Base-by-base conservation (phyloP, 805 yeast species). In the Kazachstania taianensis region DNA sequence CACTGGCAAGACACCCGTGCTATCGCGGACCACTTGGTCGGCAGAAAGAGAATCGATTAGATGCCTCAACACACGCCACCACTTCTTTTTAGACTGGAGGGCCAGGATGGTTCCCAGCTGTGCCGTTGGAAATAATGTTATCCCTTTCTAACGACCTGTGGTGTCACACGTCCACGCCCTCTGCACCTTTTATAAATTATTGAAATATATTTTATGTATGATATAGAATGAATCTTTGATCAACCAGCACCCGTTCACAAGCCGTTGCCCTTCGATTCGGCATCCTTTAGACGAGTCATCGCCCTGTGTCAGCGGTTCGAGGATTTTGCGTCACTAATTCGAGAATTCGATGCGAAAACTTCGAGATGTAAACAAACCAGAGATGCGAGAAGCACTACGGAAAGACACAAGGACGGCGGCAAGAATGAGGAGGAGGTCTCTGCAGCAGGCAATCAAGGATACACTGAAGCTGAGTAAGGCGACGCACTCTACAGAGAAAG, bases 21-120 rank as follows among this genome's bases (percentile, higher is more conserved):
- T 33, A 73, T 83, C 54, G 82, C 89, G 39, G 94, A 86, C 64
- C 78, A 77, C 61, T 66, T 89, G 57, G 94, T 81, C 28, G 92
- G 89, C 27, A 75, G 94, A 61, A 69, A 56, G 48, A 54, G 55
- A 46, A 53, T 54, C 35, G 50, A 43, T 35, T 44, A 38, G 37
- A 25, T n/a, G 19, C 15, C n/a, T n/a, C n/a, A n/a, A n/a, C n/a
- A n/a, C n/a, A 18, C 17, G 16, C 25, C 19, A 28, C 19, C 20
- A 7, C 19, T 28, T 28, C 19, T 15, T n/a, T 28, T 15, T 10
- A 13, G 7, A 5, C 15, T 30, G 33, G 22, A n/a, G 5, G 13
- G 20, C 14, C 18, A 30, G n/a, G n/a, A n/a, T n/a, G n/a, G n/a
- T n/a, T n/a, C n/a, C n/a, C n/a, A 20, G 22, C n/a, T 20, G 10